Evolutionary conservation across 192 early-diverging fungal species (phyloP).

Genomic region (Neocallimastix lanati): DNA sequence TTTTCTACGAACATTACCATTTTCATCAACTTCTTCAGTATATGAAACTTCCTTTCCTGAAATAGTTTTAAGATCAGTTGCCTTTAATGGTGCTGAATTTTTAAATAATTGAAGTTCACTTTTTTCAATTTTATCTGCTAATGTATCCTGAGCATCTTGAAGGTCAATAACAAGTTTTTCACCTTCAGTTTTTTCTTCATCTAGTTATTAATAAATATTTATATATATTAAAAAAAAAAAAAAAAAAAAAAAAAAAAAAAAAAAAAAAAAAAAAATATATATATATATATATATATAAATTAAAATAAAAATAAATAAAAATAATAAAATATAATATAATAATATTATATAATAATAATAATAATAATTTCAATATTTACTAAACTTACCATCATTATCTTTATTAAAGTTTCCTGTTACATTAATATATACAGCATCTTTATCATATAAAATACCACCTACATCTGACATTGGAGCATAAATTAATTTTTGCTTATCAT

Average conservation of each 20-base stretch:
- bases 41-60: background rate
- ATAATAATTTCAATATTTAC: too few relatives aligned
- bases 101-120: conserved; percentile 54
- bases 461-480: conserved; percentile 98
- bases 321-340: too few relatives aligned
- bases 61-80: conserved; percentile 16
- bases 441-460: conserved; percentile 96
- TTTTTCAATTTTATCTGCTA: conserved; percentile 46
- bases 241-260: background rate
- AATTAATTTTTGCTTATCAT: conserved; percentile 86
- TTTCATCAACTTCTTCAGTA: conserved; percentile 9
- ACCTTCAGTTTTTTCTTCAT: conserved; percentile 44
- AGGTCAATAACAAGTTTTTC: conserved; percentile 85
- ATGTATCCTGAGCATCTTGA: conserved; percentile 61
- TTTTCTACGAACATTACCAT: conserved; percentile 3
- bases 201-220: conserved; percentile 7
- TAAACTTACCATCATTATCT: conserved; percentile 1
- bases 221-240: too few relatives aligned
- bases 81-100: conserved; percentile 32
- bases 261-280: too few relatives aligned
- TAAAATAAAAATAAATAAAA: too few relatives aligned
- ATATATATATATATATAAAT: too few relatives aligned
- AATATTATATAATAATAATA: too few relatives aligned
- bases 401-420: conserved; percentile 63
- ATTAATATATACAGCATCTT: conserved; percentile 97